Base-by-base conservation (phyloP, 805 yeast genomes). In the Ogataea philodendri region DNA sequence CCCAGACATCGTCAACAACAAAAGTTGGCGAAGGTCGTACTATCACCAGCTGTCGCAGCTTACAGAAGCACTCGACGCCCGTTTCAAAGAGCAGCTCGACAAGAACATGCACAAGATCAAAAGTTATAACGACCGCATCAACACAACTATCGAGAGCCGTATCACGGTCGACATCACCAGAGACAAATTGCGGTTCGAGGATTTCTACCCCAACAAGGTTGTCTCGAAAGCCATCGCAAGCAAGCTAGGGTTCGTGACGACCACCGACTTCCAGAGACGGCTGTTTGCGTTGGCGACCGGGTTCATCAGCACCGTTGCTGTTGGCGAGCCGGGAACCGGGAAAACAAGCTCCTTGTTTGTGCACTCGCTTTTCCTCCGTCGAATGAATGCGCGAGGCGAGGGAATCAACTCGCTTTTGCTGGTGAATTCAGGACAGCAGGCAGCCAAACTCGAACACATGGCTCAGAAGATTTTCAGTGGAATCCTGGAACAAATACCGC, bases 321-420 rank as follows among this genome's bases (percentile, higher is more conserved):
- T 57, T 15, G 58, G 57, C 4, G 52, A 55, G 3, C 52, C 48
- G 10, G 66, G 65, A 1, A 41, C 51, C 13, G 68, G 68, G 9
- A 48, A 46, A 22, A 48, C 62, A 1, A 24, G 51, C n/a, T 44
- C 59, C 1, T 13, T 60, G 9, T 24, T 61, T 5, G 21, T 50
- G 9, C 50, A 60, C 17, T 58, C 60, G 2, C 39, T 63, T 23
- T 40, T 44, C 17, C 27, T 48, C 5, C 50, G 46, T 26, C 42
- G 62, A 30, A 37, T 49, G 6, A 22, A 32, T 1, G 43, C 42
- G 4, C 45, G 58, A 23, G 59, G 57, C 1, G 39, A 39, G 8
- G 60, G 62, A 3, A 55, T 59, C 13, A 45, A 51, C 22, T 51
- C 57, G 7, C 38, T 63, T 22, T 46, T 63, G 5, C 18, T 63